A percentile compares a stretch with the other conserved stretches of the same genome.
Conservation (phyloP, 2,329 filamentous ascomycete species). For the Apiospora malaysiana region DNA sequence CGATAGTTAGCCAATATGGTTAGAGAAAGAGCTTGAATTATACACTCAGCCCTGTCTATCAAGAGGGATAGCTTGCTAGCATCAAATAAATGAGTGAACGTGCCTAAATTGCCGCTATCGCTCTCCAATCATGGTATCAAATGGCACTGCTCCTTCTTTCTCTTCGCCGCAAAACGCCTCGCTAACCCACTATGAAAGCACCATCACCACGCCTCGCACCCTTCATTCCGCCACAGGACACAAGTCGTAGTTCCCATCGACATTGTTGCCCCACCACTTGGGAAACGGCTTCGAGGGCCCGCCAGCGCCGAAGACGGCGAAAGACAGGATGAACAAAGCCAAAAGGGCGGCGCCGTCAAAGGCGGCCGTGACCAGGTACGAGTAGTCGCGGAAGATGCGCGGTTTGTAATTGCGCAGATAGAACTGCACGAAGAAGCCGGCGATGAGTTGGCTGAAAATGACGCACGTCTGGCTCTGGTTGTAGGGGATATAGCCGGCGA, state of each 20-base stretch:
- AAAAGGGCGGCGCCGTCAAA: slow-evolving; percentile 57
- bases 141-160: neutral
- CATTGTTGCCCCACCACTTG: slow-evolving; percentile 61
- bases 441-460: slow-evolving; percentile 50
- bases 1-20: neutral
- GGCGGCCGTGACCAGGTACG: slow-evolving; percentile 58
- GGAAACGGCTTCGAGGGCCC: slow-evolving; percentile 52
- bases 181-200: neutral
- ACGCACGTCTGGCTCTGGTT: slow-evolving; percentile 62
- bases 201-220: neutral
- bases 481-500: slow-evolving; percentile 60
- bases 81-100: neutral
- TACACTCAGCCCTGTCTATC: neutral
- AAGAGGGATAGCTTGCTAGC: neutral
- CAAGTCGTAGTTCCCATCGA: slow-evolving; percentile 52
- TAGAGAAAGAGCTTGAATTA: neutral
- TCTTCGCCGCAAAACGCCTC: slow-evolving; percentile 4
- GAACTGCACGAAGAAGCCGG: slow-evolving; percentile 56
- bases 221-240: slow-evolving; percentile 47
- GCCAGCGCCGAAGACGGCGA: slow-evolving; percentile 61
- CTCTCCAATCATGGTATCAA: neutral
- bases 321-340: slow-evolving; percentile 58
- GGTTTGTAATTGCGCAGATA: slow-evolving; percentile 59
- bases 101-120: neutral
- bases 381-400: slow-evolving; percentile 58